Evolutionary conservation across 495 filamentous ascomycete species (phyloP), one percentile per base, ranked within the genome.

Genomic region (Xylaria longipes): DNA sequence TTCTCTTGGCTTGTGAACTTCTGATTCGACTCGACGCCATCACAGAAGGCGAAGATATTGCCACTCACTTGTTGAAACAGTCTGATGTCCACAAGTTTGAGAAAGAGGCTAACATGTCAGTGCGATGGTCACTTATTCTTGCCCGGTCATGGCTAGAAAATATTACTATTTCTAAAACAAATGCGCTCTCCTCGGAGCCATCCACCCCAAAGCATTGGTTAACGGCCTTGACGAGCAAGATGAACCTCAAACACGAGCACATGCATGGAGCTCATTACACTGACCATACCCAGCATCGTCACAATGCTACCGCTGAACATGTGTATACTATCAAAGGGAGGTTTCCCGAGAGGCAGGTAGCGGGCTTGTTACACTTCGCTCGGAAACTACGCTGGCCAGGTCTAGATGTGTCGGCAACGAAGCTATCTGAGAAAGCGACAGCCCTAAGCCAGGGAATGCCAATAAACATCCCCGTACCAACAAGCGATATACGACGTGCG

Each of bases 91-190:
- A 84, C 35, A 83, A 85, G 14, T 92, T 94, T 63, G 88, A 92
- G 39, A 87, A 86, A 71, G 82, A 91, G 45, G 87, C 89, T 27
- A 91, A 88, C 37, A 82, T 83, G 20, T 92, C 92, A 71, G 88
- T 94, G 17, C 89, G 91, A 73, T 97, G 93, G 93, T 93, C 94
- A 72, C 78, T 97, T 39, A 81, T 94, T 22, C 85, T 94, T 41
- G 93, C 92, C 41, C 87, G 91, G 20, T 84, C 89, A 3, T 94
- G 94, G 83, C 84, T 95, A 17, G 91, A 95, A 72, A 94, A 92
- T 77, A 89, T 97, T 29, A 82, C 81, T 8, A 76, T 87, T 20
- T 80, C 75, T 48, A 85, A 79, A 72, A 83, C 80, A 17, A 69
- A 72, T 46, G 50, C 58, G 50, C 54, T 56, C 20, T 65, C 68